Conservation (phyloP, 208 protist genomes). For the Entamoeba nuttalli region DNA sequence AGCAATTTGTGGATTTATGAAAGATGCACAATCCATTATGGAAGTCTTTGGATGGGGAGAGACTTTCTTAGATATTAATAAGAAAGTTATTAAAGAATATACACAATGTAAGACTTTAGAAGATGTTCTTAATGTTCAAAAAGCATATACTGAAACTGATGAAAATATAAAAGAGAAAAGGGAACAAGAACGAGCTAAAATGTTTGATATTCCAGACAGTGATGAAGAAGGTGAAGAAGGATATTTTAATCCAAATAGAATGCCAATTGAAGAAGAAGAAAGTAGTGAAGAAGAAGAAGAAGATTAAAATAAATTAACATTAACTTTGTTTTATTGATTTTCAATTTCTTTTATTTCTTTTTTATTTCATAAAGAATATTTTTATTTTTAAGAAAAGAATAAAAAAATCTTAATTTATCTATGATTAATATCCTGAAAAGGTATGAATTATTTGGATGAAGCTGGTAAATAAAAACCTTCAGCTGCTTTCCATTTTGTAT, state of each 20-base stretch:
- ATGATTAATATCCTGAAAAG: too few relatives aligned
- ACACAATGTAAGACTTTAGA: constrained; percentile 33
- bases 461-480: too few relatives aligned
- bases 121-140: constrained; percentile 43
- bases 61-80: constrained; percentile 78
- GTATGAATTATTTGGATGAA: too few relatives aligned
- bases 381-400: too few relatives aligned
- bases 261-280: background rate
- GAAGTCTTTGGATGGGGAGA: constrained; percentile 84
- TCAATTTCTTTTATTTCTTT: too few relatives aligned
- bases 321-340: too few relatives aligned
- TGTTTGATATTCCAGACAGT: background rate
- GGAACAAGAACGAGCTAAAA: background rate
- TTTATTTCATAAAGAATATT: too few relatives aligned
- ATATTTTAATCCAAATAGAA: background rate
- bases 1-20: constrained; percentile 66
- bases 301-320: too few relatives aligned
- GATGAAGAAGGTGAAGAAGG: background rate
- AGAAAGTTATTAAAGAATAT: constrained; percentile 70
- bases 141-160: background rate
- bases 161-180: background rate
- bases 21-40: constrained; percentile 68
- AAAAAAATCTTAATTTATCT: too few relatives aligned
- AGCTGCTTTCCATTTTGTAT: too few relatives aligned
- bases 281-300: background rate